Base-by-base conservation (phyloP, 1,284 basidiomycete species). In the Ustanciosporium gigantosporum region DNA sequence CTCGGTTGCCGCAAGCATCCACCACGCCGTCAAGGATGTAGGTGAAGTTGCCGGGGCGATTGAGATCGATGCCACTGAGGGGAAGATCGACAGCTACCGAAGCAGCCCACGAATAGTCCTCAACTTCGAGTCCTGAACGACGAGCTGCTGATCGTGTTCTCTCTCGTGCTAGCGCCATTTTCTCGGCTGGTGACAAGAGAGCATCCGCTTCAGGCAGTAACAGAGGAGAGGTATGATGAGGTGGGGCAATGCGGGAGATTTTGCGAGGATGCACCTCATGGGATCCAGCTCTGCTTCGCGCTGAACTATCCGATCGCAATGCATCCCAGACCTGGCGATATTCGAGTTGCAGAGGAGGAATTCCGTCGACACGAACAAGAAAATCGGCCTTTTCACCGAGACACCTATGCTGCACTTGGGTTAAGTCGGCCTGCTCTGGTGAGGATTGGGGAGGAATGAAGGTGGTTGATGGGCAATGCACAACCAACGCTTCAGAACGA, bases 1-100 rank as follows among this genome's bases (percentile, higher is more conserved):
- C 64, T 4, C 46, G 41, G 35, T 74, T 77, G 14, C 73, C 74
- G 25, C 74, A 77, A 9, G 72, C 73, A 31, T 77, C 74, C n/a
- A 49, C 48, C 20, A 77, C 66, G 25, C 42, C 46, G 22, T 57
- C 50, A 27, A 77, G 57, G n/a, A 39, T 50, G 36, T 70, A 73
- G 2, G 56, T 44, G 39, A 74, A 72, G 25, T 50, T 57, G 36
- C 74, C 74, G 0, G 73, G 43, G 8, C 31, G 45, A 5, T 50
- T 48, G 4, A 71, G 55, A 31, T 71, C 66, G 38, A 76, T 53
- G 24, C 58, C 58, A 36, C 59, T 57, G 31, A 75, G 52, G 13
- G 73, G 71, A 31, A 75, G 45, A 25, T 53, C 53, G 23, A 72
- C 59, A 21, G 59, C 39, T 23, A 51, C 51, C 11, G 62, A 41